Conservation (phyloP, 306 rosid genomes). For the Mimosa pudica region DNA sequence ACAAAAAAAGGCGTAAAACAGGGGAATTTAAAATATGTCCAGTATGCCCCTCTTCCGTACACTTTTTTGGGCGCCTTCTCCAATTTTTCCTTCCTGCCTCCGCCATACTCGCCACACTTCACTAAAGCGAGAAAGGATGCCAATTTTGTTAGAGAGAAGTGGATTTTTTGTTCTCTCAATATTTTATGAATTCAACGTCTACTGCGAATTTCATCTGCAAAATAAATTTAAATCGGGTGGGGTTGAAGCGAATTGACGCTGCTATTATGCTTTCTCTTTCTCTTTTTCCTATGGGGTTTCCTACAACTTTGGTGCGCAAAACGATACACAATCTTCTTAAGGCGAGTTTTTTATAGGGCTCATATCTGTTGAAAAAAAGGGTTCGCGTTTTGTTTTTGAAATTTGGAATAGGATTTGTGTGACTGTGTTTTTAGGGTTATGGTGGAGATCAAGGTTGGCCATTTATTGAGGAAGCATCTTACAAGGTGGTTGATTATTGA, state of each 20-base stretch:
- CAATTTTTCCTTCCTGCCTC: no score
- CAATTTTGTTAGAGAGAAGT: no score
- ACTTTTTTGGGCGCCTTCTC: no score
- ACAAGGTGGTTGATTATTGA: conserved; percentile 5
- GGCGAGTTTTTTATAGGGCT: neutral
- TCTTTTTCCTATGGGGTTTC: conserved; percentile 2
- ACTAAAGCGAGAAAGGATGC: no score
- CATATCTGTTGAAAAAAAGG: neutral
- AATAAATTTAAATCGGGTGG: neutral
- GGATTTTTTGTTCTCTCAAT: no score
- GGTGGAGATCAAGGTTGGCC: neutral
- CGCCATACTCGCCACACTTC: no score
- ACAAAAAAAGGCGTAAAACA: no score
- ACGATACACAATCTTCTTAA: neutral
- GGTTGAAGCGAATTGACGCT: conserved; percentile 7
- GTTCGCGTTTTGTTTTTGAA: neutral
- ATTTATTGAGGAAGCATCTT: conserved; percentile 9
- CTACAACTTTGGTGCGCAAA: conserved; percentile 10
- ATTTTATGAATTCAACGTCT: neutral
- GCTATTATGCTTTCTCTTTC: neutral
- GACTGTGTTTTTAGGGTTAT: neutral
- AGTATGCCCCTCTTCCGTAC: no score
- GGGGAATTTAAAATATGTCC: no score
- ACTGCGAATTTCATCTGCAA: neutral
- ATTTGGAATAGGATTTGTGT: neutral